Base-by-base conservation (phyloP, 805 yeast species). In the Cyberlindnera euphorbiiphila region DNA sequence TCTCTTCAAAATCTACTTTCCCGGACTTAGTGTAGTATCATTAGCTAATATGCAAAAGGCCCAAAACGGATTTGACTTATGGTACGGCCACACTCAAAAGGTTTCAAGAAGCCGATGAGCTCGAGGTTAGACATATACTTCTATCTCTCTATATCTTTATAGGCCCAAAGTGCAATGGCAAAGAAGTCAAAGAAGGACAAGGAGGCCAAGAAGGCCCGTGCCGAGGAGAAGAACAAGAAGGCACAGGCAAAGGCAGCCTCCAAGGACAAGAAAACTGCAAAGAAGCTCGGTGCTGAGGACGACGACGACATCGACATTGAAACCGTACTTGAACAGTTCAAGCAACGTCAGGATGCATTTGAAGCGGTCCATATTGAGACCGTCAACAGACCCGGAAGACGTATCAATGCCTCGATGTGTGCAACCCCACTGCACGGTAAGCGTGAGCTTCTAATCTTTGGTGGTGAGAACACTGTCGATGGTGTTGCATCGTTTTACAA, bases 301-400 rank as follows among this genome's bases (percentile, higher is more conserved):
- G 88, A 85, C 21, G 88, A 85, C 25, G 94, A 86, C 48, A 70
- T 82, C 42, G 96, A 87, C 57, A 77, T 91, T 35, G 98, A 91
- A 59, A 83, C 83, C 49, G 74, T 91, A 32, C 65, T 91, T 37
- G 83, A 76, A 22, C 82, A 82, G 45, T 81, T 78, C 51, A 87
- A 89, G 39, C 68, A 73, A 46, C 85, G 89, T 52, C 98, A 93
- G 60, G 84, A 74, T 37, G 78, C 72, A 41, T 85, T 84, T 48
- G 82, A 82, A 49, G 82, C 85, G 15, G 76, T 91, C 24, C 71
- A 71, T 23, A 65, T 87, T 14, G 80, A 78, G 17, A 60, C 69
- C 1, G 72, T 78, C 17, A 60, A 61, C 1, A 69, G 72, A 38
- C 97, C 97, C 0, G 54, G 77, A 1, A 77, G 69, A 43, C 69